Evolutionary conservation across 345 rosid species (phyloP).

Genomic region (Aquilaria sinensis): DNA sequence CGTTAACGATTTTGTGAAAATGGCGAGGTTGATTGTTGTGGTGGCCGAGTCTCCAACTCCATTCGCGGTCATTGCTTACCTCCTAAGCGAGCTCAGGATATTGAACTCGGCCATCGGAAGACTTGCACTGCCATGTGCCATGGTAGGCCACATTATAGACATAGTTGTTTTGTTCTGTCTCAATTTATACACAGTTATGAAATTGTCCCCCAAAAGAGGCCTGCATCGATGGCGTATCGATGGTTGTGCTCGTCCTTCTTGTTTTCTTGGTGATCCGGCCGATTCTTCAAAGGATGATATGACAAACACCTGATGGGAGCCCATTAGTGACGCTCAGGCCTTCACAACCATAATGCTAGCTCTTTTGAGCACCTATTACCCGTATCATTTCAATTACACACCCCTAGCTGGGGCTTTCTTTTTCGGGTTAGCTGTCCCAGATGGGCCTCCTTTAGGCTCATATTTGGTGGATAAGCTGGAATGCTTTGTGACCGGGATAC

Average conservation of each 20-base stretch:
- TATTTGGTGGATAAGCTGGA: constrained; percentile 34
- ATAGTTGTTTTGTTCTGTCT: background rate
- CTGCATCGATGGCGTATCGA: background rate
- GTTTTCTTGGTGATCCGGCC: constrained; percentile 24
- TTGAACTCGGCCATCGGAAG: constrained; percentile 44
- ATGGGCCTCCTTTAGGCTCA: constrained; percentile 50
- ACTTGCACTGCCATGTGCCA: constrained; percentile 30
- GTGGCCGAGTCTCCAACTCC: constrained; percentile 23
- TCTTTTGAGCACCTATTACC: constrained; percentile 17
- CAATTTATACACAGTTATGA: too few relatives aligned
- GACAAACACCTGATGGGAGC: constrained; percentile 28
- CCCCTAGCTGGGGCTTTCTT: constrained; percentile 32
- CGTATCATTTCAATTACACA: constrained; percentile 23
- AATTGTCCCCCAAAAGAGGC: too few relatives aligned
- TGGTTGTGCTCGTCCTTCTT: background rate
- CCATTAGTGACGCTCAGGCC: constrained; percentile 21
- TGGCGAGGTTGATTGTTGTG: too few relatives aligned
- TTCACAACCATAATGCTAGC: constrained; percentile 22
- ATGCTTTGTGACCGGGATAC: constrained; percentile 21
- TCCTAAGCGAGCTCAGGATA: constrained; percentile 40
- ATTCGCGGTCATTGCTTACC: constrained; percentile 33
- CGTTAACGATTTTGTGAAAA: too few relatives aligned
- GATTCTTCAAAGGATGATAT: constrained; percentile 19
- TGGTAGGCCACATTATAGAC: constrained; percentile 23
- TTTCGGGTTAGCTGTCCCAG: constrained; percentile 37